Conservation (phyloP, 305 asterid genomes). For the Solanum aculeatissimum region DNA sequence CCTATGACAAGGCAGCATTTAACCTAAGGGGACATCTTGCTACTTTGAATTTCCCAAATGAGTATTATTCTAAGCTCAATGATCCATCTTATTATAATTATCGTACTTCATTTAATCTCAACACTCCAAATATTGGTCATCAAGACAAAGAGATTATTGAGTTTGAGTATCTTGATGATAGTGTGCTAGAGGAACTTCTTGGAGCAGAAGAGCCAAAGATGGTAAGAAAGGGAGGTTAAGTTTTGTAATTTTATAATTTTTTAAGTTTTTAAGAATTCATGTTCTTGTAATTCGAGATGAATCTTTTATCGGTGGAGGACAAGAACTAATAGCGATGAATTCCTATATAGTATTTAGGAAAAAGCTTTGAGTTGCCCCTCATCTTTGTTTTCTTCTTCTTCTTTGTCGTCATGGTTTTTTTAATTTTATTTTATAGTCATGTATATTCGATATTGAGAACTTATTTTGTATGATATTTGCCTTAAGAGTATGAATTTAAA, state of each 20-base stretch:
- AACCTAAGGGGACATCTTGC: slow-evolving; percentile 71
- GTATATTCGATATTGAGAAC: neutral
- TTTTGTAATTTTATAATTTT: neutral
- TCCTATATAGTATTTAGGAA: neutral
- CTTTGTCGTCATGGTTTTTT: neutral
- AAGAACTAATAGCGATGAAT: neutral
- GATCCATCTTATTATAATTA: neutral
- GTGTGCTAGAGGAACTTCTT: slow-evolving; percentile 48
- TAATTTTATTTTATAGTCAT: neutral
- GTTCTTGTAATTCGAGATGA: neutral
- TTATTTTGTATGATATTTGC: neutral
- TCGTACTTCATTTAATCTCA: neutral
- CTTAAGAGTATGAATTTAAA: neutral
- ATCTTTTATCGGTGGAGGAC: neutral
- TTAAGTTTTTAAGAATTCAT: neutral
- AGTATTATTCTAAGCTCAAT: slow-evolving; percentile 49
- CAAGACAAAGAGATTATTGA: slow-evolving; percentile 24
- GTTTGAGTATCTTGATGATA: slow-evolving; percentile 41
- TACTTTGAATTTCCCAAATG: slow-evolving; percentile 57
- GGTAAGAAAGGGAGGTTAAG: neutral
- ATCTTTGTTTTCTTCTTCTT: neutral
- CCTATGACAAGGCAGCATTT: slow-evolving; percentile 61
- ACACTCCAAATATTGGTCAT: neutral
- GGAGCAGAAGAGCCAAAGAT: slow-evolving; percentile 28
- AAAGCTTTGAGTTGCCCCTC: neutral